phyloP scores from a whole-genome alignment of 805 yeast genomes.

The Kluyveromyces dobzhanskii region DNA sequence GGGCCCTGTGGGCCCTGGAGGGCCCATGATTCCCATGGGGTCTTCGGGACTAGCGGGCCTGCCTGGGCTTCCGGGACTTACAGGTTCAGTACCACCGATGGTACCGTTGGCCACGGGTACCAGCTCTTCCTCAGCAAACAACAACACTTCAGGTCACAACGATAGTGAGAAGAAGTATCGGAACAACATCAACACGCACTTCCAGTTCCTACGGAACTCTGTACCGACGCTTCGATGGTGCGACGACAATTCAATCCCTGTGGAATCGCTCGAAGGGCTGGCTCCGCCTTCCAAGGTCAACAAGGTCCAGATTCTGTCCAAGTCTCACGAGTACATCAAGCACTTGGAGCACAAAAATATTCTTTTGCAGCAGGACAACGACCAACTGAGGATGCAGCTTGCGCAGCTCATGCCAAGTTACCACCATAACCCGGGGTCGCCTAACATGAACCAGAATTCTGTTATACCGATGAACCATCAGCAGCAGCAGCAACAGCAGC shows the following conservation, averaged over 20 bases:
- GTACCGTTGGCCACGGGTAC: too few relatives aligned
- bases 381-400: slow-evolving; percentile 32
- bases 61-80: too few relatives aligned
- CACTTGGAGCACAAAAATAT: slow-evolving; percentile 58
- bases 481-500: not conserved
- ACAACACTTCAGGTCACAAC: slow-evolving; percentile 38
- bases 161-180: slow-evolving; percentile 76
- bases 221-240: slow-evolving; percentile 69
- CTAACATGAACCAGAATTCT: not conserved
- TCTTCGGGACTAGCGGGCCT: too few relatives aligned
- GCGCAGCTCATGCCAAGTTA: slow-evolving; percentile 5
- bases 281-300: slow-evolving; percentile 68
- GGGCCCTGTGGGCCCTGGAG: too few relatives aligned
- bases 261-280: slow-evolving; percentile 61
- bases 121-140: not conserved
- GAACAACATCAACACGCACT: slow-evolving; percentile 66
- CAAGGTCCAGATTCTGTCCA: slow-evolving; percentile 69
- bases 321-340: slow-evolving; percentile 72
- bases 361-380: slow-evolving; percentile 43
- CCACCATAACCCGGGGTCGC: not conserved
- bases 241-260: slow-evolving; percentile 35
- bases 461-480: not conserved
- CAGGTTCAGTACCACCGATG: too few relatives aligned
- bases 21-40: too few relatives aligned
- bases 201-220: slow-evolving; percentile 59